These are phyloP conservation scores for Lactifluus hygrophoroides DNA, from an alignment of 768 basidiomycete species.

Conservation along the genomic window DNA sequence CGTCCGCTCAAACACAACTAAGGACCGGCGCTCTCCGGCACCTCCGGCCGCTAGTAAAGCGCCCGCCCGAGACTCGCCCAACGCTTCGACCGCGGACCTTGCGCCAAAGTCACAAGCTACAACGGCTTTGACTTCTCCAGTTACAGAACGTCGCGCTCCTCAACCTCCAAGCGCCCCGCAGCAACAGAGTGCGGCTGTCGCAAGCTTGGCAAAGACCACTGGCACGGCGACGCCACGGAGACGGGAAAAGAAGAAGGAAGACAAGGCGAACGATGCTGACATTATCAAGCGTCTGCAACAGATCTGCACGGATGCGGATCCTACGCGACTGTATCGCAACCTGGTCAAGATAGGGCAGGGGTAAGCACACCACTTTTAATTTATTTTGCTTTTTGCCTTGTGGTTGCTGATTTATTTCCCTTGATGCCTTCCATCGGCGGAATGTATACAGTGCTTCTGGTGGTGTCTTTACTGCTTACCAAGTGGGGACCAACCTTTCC, in stretches of 20 bases:
- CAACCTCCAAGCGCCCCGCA: conserved; percentile 32
- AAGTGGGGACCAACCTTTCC: conserved; percentile 86
- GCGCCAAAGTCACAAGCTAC: conserved; percentile 2
- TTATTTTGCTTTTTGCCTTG: neutral
- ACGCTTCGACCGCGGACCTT: conserved; percentile 14
- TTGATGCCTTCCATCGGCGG: conserved; percentile 7
- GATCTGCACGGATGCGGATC: conserved; percentile 97
- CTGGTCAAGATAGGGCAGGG: conserved; percentile 98
- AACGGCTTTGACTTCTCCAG: neutral
- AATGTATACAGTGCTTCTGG: conserved; percentile 68
- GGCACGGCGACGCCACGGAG: conserved; percentile 77
- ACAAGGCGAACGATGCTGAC: conserved; percentile 75
- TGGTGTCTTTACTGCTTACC: conserved; percentile 97
- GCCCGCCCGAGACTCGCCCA: conserved; percentile 11
- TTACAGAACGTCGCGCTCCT: conserved; percentile 29
- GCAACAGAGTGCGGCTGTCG: conserved; percentile 53
- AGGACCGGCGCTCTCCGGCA: conserved; percentile 43
- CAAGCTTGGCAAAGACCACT: conserved; percentile 54
- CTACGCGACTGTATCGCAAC: conserved; percentile 85
- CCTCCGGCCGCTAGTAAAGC: conserved; percentile 23
- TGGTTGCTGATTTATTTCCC: too few relatives aligned
- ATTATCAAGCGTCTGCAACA: conserved; percentile 85
- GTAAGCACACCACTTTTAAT: conserved; percentile 36
- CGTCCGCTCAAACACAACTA: conserved; percentile 61
- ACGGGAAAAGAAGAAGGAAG: conserved; percentile 77